phyloP scores from a whole-genome alignment of 306 rosid genomes.

The Quillaja saponaria region DNA sequence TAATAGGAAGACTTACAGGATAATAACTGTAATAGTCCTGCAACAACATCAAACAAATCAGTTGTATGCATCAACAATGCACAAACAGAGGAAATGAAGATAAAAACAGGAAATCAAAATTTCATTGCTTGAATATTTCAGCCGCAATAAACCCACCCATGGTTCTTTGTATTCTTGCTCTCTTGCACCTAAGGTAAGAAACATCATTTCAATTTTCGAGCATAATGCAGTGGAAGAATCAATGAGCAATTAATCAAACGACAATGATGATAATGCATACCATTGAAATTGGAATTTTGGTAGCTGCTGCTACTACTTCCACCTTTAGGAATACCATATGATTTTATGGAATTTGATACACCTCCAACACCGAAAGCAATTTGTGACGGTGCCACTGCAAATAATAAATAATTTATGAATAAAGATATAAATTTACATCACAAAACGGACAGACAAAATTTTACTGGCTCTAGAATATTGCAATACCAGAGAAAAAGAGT shows the following conservation, averaged over 20 bases:
- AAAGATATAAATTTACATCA: not conserved
- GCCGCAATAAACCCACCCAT: conserved; percentile 54
- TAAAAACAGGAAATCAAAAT: conserved; percentile 5
- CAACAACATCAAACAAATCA: conserved; percentile 36
- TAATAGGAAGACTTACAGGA: conserved; percentile 71
- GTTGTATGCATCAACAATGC: conserved; percentile 27
- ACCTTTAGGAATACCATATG: conserved; percentile 44
- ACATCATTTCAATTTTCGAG: conserved; percentile 29
- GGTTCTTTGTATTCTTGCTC: conserved; percentile 80
- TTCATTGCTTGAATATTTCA: conserved; percentile 10
- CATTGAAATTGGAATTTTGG: conserved; percentile 42
- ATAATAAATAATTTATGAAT: conserved; percentile 19
- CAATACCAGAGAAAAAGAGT: not conserved
- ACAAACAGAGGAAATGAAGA: not conserved
- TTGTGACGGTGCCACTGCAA: conserved; percentile 61
- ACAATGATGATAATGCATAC: conserved; percentile 35
- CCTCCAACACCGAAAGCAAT: conserved; percentile 81
- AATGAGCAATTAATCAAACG: conserved; percentile 16
- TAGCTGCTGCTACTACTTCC: conserved; percentile 17
- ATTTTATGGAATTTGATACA: conserved; percentile 44
- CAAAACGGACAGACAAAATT: conserved; percentile 9
- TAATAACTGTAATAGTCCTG: conserved; percentile 69
- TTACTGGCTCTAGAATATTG: not conserved
- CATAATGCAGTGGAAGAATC: conserved; percentile 31
- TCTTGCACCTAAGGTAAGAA: conserved; percentile 24